Evolutionary conservation across 2,329 filamentous ascomycete species (phyloP).

Genomic region (Ceratocystis cacaofunesta): DNA sequence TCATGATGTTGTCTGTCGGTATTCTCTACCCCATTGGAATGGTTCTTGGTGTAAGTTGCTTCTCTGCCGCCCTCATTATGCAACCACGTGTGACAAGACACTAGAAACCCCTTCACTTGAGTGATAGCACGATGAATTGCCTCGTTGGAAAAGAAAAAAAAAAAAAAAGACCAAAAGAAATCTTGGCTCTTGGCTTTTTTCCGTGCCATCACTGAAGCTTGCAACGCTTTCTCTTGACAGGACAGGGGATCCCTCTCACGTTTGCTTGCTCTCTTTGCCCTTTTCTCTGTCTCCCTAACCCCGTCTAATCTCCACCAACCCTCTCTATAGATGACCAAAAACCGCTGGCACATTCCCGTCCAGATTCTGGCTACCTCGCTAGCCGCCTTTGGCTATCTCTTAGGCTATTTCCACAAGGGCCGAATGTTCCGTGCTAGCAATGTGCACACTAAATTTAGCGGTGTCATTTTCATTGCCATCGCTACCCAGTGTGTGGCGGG

Average conservation of each 20-base stretch:
- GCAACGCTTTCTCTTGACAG: neutral
- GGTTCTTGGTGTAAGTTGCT: constrained; percentile 65
- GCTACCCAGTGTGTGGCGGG: constrained; percentile 64
- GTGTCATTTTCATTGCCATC: constrained; percentile 65
- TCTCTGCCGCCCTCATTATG: neutral
- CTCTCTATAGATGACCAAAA: constrained; percentile 59
- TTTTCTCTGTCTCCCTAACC: neutral
- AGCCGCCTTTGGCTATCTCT: constrained; percentile 71
- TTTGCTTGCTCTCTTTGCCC: neutral
- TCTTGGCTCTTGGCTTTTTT: neutral
- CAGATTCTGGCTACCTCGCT: constrained; percentile 63
- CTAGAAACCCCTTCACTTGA: neutral
- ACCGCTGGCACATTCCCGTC: constrained; percentile 83
- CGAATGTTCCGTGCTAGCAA: constrained; percentile 65
- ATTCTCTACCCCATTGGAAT: constrained; percentile 88
- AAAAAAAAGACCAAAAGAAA: too few relatives aligned
- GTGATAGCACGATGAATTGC: neutral
- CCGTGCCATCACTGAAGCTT: neutral
- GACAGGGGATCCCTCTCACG: neutral
- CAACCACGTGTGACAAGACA: neutral
- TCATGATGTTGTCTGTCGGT: constrained; percentile 78
- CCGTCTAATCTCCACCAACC: neutral
- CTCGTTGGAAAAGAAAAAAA: too few relatives aligned
- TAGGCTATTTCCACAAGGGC: constrained; percentile 82
- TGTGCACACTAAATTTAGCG: constrained; percentile 68